These are phyloP conservation scores for Trifolium repens DNA, from an alignment of 306 rosid species.

Conservation along the genomic window DNA sequence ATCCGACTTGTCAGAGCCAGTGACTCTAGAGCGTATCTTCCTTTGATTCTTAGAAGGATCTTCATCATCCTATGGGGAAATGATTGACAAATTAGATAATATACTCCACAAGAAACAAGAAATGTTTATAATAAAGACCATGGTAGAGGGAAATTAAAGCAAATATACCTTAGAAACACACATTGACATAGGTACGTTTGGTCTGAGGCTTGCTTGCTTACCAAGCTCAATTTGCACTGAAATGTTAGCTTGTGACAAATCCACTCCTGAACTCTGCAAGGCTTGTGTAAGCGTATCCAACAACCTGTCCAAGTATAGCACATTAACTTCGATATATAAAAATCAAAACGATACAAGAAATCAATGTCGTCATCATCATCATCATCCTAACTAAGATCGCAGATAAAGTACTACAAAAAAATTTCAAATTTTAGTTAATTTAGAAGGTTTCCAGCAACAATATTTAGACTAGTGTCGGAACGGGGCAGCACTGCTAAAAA, in stretches of 20 bases:
- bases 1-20: conserved; percentile 61
- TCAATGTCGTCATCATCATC: neutral
- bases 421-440: neutral
- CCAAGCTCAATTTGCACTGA: conserved; percentile 95
- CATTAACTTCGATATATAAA: conserved; percentile 18
- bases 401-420: neutral
- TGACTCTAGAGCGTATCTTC: conserved; percentile 52
- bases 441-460: neutral
- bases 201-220: conserved; percentile 57
- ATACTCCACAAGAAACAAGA: neutral
- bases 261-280: conserved; percentile 92
- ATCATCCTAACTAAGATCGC: no score
- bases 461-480: neutral
- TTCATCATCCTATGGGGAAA: conserved; percentile 61
- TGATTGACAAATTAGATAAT: conserved; percentile 37
- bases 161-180: conserved; percentile 62
- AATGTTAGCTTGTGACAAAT: conserved; percentile 89
- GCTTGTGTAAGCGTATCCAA: conserved; percentile 85
- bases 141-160: conserved; percentile 3
- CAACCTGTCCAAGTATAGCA: conserved; percentile 63
- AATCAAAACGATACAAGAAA: conserved; percentile 30
- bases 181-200: conserved; percentile 50
- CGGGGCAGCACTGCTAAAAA: neutral
- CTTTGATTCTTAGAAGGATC: conserved; percentile 55
- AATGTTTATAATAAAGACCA: conserved; percentile 11